Base-by-base conservation (phyloP, 805 yeast species). In the Candida stauntonica region DNA sequence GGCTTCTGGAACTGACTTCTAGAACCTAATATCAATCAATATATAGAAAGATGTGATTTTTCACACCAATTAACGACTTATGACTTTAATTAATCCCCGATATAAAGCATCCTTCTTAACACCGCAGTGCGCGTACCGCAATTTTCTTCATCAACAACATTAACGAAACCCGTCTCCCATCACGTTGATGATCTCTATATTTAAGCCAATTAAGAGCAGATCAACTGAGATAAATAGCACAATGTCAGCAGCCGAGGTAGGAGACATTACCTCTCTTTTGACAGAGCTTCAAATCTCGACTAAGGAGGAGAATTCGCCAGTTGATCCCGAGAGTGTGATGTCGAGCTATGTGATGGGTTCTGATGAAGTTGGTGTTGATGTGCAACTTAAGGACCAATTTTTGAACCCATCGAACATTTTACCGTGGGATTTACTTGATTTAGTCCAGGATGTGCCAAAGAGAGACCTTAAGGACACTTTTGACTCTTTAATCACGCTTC, bases 351-450 rank as follows among this genome's bases (percentile, higher is more conserved):
- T 12, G n/a, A 18, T n/a, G 23, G 6, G 29, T 21, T 3, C 39
- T 36, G 19, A 15, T 14, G 8, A 33, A 30, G 11, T 17, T 16
- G 33, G 37, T 39, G 26, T 43, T 11, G 48, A 48, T 6, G 43
- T 52, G 3, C 50, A 46, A 5, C 47, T 67, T 26, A 49, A 48
- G 44, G 51, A 62, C 0, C 72, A 68, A 33, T 79, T 77, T 37
- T 63, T 88, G 26, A 72, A 70, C 13, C 95, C 96, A 0, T 70
- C 79, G 0, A 67, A 70, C 31, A 66, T 68, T 31, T 64, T 91
- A 16, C 68, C 83, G 0, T 78, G 89, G 82, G 81, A 77, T 33
- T 65, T 91, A 47, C 66, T 89, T 7, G 85, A 84, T 52, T 57
- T 75, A 16, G 72, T 86, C 7, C 94, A 86, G 55, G 69, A 68